These are phyloP conservation scores for Aphanoascus verrucosus DNA, from an alignment of 2,329 filamentous ascomycete genomes.

Conservation along the genomic window DNA sequence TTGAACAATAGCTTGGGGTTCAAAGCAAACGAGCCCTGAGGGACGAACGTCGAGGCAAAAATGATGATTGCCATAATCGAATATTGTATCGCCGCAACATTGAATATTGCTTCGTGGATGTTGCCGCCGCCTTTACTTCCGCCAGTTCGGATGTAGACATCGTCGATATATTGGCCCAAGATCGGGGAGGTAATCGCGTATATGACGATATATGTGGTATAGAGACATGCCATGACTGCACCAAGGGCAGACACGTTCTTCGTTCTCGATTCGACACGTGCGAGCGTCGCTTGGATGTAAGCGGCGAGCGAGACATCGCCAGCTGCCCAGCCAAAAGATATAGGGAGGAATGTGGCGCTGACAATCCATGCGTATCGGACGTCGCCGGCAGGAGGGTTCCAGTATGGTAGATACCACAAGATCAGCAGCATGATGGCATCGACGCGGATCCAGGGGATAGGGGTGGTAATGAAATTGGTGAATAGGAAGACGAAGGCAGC, in stretches of 20 bases:
- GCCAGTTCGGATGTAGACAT: slow-evolving; percentile 27
- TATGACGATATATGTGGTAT: slow-evolving; percentile 41
- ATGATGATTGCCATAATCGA: slow-evolving; percentile 36
- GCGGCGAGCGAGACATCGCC: slow-evolving; percentile 43
- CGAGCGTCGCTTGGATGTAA: slow-evolving; percentile 43
- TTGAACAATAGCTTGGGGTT: slow-evolving; percentile 28
- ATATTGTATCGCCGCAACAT: slow-evolving; percentile 41
- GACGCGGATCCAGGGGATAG: slow-evolving; percentile 42
- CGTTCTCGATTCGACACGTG: slow-evolving; percentile 36
- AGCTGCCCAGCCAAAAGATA: slow-evolving; percentile 43
- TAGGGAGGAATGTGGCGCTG: slow-evolving; percentile 38
- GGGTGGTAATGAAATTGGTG: slow-evolving; percentile 40
- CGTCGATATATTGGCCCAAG: slow-evolving; percentile 40
- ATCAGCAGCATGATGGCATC: slow-evolving; percentile 39
- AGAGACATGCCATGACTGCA: slow-evolving; percentile 44
- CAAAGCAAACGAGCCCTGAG: slow-evolving; percentile 35
- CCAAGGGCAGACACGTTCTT: slow-evolving; percentile 41
- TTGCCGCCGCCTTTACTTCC: slow-evolving; percentile 21
- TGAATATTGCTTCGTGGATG: slow-evolving; percentile 34
- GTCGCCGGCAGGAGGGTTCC: slow-evolving; percentile 32
- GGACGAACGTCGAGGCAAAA: slow-evolving; percentile 38
- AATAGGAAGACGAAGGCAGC: slow-evolving; percentile 42
- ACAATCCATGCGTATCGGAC: slow-evolving; percentile 40
- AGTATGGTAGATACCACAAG: slow-evolving; percentile 42
- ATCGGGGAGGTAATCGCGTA: slow-evolving; percentile 38